phyloP scores from a whole-genome alignment of 208 protist genomes.

The Trypanosoma boissoni region DNA sequence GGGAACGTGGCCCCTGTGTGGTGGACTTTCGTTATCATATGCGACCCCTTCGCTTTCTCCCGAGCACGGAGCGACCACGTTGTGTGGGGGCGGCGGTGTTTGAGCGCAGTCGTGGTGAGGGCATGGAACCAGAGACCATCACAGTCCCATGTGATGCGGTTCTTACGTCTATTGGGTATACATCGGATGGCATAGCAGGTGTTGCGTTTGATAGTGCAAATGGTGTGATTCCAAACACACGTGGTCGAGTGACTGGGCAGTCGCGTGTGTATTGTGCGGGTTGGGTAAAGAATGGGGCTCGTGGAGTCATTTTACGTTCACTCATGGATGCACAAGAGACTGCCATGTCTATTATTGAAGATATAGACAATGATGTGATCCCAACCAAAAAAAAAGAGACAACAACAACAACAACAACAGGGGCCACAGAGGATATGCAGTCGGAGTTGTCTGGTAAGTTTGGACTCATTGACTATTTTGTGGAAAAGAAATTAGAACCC shows the following conservation, averaged over 20 bases:
- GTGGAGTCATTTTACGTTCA: slow-evolving; percentile 86
- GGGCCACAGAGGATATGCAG: no score
- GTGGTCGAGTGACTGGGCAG: slow-evolving; percentile 63
- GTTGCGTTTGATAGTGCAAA: slow-evolving; percentile 72
- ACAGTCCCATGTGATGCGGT: slow-evolving; percentile 83
- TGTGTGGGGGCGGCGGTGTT: slow-evolving; percentile 77
- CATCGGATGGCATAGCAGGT: slow-evolving; percentile 38
- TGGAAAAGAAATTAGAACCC: slow-evolving; percentile 70
- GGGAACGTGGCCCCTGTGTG: slow-evolving; percentile 44
- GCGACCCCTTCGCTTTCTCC: slow-evolving; percentile 64
- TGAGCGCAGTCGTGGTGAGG: slow-evolving; percentile 26
- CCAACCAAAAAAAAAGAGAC: slow-evolving; percentile 29
- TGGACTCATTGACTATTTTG: slow-evolving; percentile 80
- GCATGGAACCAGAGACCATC: slow-evolving; percentile 30
- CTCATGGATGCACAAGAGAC: slow-evolving; percentile 81
- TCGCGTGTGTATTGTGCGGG: slow-evolving; percentile 87
- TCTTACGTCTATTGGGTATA: slow-evolving; percentile 86
- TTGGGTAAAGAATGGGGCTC: slow-evolving; percentile 91
- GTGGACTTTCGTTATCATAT: slow-evolving; percentile 74
- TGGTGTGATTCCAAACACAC: slow-evolving; percentile 67
- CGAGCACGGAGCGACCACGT: slow-evolving; percentile 33
- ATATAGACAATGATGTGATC: slow-evolving; percentile 46
- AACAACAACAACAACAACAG: slow-evolving; percentile 9
- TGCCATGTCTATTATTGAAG: slow-evolving; percentile 49
- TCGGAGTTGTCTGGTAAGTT: slow-evolving; percentile 66